Evolutionary conservation across 331 rosid genomes (phyloP).

Genomic region (Quercus phellos): DNA sequence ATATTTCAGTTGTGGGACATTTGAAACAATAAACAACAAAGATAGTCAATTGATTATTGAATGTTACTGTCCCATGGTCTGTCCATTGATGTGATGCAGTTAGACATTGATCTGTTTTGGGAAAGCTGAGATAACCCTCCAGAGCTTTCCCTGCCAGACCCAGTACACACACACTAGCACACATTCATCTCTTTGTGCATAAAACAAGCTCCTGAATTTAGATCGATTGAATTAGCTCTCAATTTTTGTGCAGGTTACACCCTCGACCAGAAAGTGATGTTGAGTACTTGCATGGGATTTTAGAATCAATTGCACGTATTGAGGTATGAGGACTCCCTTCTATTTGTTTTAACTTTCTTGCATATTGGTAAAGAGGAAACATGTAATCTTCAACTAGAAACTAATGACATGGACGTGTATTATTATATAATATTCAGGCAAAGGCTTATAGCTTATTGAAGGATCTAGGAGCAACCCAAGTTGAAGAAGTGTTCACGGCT

Average conservation of each 20-base stretch:
- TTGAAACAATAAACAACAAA: not conserved
- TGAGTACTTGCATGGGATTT: conserved; percentile 74
- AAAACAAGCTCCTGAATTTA: not conserved
- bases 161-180: not conserved
- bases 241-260: conserved; percentile 49
- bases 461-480: conserved; percentile 73
- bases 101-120: not conserved
- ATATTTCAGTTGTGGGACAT: not conserved
- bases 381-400: not conserved
- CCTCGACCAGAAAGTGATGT: conserved; percentile 82
- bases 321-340: conserved; percentile 48
- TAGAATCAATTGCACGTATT: conserved; percentile 89
- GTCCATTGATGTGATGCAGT: not conserved
- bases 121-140: not conserved
- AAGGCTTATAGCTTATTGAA: conserved; percentile 61
- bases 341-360: not conserved
- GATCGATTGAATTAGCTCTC: conserved; percentile 4
- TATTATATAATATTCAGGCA: conserved; percentile 38
- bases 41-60: not conserved
- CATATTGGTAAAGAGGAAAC: not conserved
- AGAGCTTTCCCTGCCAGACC: too few species aligned
- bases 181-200: not conserved
- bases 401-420: conserved; percentile 6
- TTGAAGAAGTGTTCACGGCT: conserved; percentile 66
- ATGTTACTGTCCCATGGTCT: not conserved